phyloP scores from a whole-genome alignment of 2,329 filamentous ascomycete genomes.

The Colletotrichum gigasporum region DNA sequence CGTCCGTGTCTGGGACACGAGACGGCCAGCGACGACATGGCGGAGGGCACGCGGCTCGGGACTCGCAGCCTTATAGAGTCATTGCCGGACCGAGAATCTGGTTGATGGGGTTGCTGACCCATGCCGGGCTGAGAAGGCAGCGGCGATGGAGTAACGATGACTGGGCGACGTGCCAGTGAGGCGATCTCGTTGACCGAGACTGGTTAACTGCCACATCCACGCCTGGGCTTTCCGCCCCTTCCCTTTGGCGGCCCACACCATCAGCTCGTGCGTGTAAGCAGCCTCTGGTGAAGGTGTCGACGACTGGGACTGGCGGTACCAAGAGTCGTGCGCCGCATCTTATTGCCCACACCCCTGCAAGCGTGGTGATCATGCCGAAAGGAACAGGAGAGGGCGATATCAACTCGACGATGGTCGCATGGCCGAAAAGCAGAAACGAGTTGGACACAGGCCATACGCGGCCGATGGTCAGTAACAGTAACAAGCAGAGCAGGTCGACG shows the following conservation, averaged over 20 bases:
- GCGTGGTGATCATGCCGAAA: not conserved
- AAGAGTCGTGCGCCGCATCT: not conserved
- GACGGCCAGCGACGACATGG: not conserved
- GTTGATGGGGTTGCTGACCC: slow-evolving; percentile 13
- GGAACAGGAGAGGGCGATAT: not conserved
- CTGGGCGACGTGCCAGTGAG: slow-evolving; percentile 2
- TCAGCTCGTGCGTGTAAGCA: not conserved
- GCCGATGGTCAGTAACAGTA: not conserved
- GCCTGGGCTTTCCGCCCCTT: slow-evolving; percentile 1
- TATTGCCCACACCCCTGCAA: not conserved
- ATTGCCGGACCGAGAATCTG: slow-evolving; percentile 10
- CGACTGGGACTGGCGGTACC: not conserved
- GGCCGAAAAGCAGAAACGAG: not conserved
- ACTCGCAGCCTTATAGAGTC: not conserved
- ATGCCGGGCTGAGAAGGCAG: slow-evolving; percentile 20
- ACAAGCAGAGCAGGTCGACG: not conserved
- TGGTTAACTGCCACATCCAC: slow-evolving; percentile 16
- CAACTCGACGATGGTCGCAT: not conserved
- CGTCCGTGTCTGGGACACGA: not conserved
- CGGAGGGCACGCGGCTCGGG: not conserved
- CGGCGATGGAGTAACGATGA: not conserved
- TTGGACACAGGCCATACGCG: not conserved
- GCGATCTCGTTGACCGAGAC: slow-evolving; percentile 18
- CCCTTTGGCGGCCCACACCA: not conserved
- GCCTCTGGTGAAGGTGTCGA: not conserved